Base-by-base conservation (phyloP, 2,329 filamentous ascomycete species). In the Beauveria bassiana region DNA sequence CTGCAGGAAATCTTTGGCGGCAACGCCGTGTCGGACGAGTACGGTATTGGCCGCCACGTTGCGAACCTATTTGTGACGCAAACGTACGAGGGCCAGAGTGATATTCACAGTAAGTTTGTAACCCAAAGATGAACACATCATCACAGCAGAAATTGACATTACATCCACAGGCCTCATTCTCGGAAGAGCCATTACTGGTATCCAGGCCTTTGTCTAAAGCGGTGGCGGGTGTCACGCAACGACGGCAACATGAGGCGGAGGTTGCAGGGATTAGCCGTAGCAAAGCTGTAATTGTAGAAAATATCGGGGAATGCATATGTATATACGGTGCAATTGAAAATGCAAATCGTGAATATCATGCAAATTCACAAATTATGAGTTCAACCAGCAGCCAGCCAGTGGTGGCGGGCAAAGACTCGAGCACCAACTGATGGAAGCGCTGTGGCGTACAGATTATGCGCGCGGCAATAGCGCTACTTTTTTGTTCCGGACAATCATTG, bases 21-120 rank as follows among this genome's bases (percentile, higher is more conserved):
- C 34, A 99, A 99, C 71, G 95, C 95, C n/a, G 91, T 95, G 55
- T 96, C 92, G 70, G 95, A 99, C 69, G 95, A 99, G 77, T 99
- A 98, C 71, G 86, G 87, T 64, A 97, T 99, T 70, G 95, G 91
- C 18, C 86, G 95, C 65, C 95, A 98, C 78, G 95, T 97, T 63
- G 88, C 93, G 61, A 99, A 99, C 74, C 75, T 99, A 65, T 99
- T 96, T 74, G 95, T 99, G 59, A 96, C 93, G 60, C 93, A 98
- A 78, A 98, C 93, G 1, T 99, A 99, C 69, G 95, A 99, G 77
- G 95, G 95, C 24, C 95, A 98, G 77, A 97, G 93, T 71, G 95
- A 98, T 76, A 98, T 98, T 72, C 95, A 98, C 75, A 86, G 91
- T 93, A 78, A 83, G 89, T 84, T 38, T 62, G 63, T 12, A 40